These are phyloP conservation scores for Penicillium nordicum DNA, from an alignment of 2,329 filamentous ascomycete species.

Conservation along the genomic window DNA sequence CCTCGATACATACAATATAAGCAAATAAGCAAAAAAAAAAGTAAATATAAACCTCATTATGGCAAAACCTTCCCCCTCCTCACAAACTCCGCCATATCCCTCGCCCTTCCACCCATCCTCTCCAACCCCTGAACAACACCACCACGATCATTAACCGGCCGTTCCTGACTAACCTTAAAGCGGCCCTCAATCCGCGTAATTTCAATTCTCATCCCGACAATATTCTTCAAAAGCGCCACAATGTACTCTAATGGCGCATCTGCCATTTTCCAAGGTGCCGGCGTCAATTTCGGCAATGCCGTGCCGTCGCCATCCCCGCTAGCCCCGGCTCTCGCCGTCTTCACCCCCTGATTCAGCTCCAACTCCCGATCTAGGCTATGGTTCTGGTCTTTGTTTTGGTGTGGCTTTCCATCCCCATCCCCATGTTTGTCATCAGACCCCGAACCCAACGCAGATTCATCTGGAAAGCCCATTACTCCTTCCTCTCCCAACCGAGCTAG, in stretches of 20 bases:
- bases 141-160: constrained; percentile 10
- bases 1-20: not conserved
- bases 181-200: constrained; percentile 19
- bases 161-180: constrained; percentile 24
- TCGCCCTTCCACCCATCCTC: constrained; percentile 6
- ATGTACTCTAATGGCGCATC: constrained; percentile 21
- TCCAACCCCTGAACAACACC: constrained; percentile 20
- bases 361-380: not conserved
- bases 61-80: constrained; percentile 1
- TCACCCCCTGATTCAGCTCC: not conserved
- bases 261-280: constrained; percentile 15
- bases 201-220: constrained; percentile 18
- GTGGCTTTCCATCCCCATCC: not conserved
- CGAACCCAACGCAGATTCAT: not conserved
- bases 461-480: constrained; percentile 15
- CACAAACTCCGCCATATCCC: constrained; percentile 20
- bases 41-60: not conserved
- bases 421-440: not conserved
- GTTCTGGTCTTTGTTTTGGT: no score
- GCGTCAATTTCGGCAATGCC: not conserved
- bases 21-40: not conserved
- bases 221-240: constrained; percentile 16
- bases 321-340: not conserved
- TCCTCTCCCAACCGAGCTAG: constrained; percentile 15
- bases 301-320: not conserved